Base-by-base conservation (phyloP, 2,329 filamentous ascomycete genomes). In the Coniella lustricola region DNA sequence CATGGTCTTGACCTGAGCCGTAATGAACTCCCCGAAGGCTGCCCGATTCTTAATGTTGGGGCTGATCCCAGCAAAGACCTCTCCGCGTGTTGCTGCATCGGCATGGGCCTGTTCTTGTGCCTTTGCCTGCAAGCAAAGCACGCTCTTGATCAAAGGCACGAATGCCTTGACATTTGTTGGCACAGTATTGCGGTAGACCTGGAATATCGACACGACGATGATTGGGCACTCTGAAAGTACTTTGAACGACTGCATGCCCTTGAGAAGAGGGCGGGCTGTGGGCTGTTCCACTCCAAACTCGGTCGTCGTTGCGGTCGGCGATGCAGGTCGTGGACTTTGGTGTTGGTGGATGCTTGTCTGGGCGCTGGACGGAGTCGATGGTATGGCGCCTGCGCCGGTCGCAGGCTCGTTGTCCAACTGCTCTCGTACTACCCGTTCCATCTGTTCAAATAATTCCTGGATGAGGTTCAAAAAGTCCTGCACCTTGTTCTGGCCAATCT, bases 201-300 rank as follows among this genome's bases (percentile, higher is more conserved):
- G 93, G 64, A 98, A 97, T 56, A 98, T 88, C 3, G 91, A 97
- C 1, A 98, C 93, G 3, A 99, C 93, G 35, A 98, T 97, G 45
- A 99, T 99, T 0, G 93, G 93, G 59, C 93, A 98, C 65, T 99
- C 93, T 1, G 91, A 90, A 4, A 98, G 78, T 20, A 98, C 91
- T 66, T 97, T 98, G 77, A 99, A 98, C 1, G 93, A 98, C 64
- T 95, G 89, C 88, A 96, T 96, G 25, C 93, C 93, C 67, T 89
- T 95, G 47, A 90, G 72, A 31, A 98, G 68, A 42, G 88, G 85
- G 50, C 90, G 82, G 48, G 81, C 82, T 7, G 69, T 88, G 59
- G 90, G 85, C 61, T 91, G 88, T 58, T 96, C 90, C 13, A 82
- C 78, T 5, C 83, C 88, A 44, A 95, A 77, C 54, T 97, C 93